Conservation (phyloP, 1,139 yeast species). For the Debaryomycetaceae sp. region DNA sequence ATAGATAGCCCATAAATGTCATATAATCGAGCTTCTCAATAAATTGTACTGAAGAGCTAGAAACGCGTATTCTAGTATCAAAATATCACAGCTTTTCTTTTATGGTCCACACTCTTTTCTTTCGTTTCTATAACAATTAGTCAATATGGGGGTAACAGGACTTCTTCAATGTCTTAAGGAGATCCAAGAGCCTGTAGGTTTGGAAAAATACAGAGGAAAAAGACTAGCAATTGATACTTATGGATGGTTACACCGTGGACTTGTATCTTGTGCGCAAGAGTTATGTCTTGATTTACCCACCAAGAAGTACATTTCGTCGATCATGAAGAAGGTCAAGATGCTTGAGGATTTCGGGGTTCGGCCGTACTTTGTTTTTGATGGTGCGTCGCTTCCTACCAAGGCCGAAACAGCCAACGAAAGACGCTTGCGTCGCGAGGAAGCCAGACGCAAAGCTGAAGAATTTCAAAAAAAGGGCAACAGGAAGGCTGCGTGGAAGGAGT, state of each 20-base stretch:
- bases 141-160: conserved; percentile 73
- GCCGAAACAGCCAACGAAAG: conserved; percentile 70
- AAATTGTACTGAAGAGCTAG: neutral
- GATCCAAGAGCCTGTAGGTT: conserved; percentile 57
- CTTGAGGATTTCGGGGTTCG: conserved; percentile 64
- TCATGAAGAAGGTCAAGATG: conserved; percentile 63
- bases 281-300: conserved; percentile 73
- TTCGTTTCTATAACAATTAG: neutral
- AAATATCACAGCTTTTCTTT: neutral
- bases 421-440: conserved; percentile 51
- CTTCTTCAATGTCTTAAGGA: conserved; percentile 70
- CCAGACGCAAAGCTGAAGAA: conserved; percentile 52
- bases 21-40: neutral
- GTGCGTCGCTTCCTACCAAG: conserved; percentile 81
- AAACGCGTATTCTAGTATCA: neutral
- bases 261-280: conserved; percentile 80
- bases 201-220: conserved; percentile 65
- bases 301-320: conserved; percentile 55
- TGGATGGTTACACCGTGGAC: conserved; percentile 93
- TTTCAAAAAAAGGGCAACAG: conserved; percentile 50
- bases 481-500: conserved; percentile 62
- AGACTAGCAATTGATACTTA: conserved; percentile 91
- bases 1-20: neutral
- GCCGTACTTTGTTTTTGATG: conserved; percentile 93
- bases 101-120: neutral